A percentile compares a stretch with the other conserved stretches of the same genome.
Evolutionary conservation across 2,329 filamentous ascomycete genomes (phyloP).

Genomic region (Fusarium sp.): DNA sequence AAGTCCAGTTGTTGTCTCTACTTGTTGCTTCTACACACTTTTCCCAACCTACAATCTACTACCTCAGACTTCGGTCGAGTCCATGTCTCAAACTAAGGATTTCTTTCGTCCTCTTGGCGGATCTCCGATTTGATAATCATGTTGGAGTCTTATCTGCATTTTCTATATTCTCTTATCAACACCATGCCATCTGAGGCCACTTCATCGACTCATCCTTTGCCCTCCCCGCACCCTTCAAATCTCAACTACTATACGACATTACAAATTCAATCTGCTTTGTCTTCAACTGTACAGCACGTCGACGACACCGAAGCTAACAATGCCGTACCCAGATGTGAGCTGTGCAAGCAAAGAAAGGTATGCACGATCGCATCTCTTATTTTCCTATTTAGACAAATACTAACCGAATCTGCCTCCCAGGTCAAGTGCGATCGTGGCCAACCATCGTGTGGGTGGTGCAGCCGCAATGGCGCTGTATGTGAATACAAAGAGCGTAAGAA

Average conservation of each 20-base stretch:
- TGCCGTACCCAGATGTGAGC: constrained; percentile 70
- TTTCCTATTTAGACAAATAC: not conserved
- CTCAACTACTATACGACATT: constrained; percentile 23
- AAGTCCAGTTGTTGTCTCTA: constrained; percentile 41
- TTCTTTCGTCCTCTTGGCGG: constrained; percentile 4
- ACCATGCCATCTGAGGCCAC: constrained; percentile 37
- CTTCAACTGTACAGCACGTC: constrained; percentile 22
- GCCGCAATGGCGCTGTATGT: constrained; percentile 70
- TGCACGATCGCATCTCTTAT: not conserved
- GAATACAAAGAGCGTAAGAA: constrained; percentile 78
- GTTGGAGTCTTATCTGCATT: constrained; percentile 41
- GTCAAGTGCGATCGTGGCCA: constrained; percentile 82
- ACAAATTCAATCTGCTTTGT: constrained; percentile 29
- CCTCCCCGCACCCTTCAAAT: constrained; percentile 30
- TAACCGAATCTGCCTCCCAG: constrained; percentile 52
- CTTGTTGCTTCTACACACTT: constrained; percentile 27
- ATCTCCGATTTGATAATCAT: constrained; percentile 28
- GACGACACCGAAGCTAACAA: constrained; percentile 52
- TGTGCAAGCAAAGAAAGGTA: constrained; percentile 86
- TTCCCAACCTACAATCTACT: constrained; percentile 4
- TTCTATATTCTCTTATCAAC: constrained; percentile 31
- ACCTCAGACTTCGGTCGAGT: constrained; percentile 5
- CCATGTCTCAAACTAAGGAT: constrained; percentile 16
- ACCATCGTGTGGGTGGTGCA: constrained; percentile 77
- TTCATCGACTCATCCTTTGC: constrained; percentile 30